Evolutionary conservation across 768 basidiomycete genomes (phyloP).

Genomic region (Bullera alba): DNA sequence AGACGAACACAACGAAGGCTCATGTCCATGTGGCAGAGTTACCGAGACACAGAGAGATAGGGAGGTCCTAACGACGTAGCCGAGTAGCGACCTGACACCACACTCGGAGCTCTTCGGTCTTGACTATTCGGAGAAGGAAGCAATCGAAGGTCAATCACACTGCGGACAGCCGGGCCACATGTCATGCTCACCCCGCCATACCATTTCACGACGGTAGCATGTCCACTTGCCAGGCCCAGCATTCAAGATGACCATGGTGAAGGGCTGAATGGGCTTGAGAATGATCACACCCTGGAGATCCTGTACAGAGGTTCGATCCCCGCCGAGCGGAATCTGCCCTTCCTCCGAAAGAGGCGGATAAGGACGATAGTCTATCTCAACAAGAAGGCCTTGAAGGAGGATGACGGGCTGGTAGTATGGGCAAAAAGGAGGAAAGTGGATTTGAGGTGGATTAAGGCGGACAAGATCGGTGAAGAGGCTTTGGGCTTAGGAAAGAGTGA

Average conservation of each 20-base stretch:
- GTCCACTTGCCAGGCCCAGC: background rate
- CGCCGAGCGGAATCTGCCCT: conserved; percentile 23
- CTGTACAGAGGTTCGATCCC: conserved; percentile 36
- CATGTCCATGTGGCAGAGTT: background rate
- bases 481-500: conserved; percentile 34
- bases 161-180: no score
- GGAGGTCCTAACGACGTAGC: background rate
- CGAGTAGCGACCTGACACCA: no score
- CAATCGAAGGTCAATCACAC: no score
- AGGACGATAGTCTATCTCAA: conserved; percentile 21
- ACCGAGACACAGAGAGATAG: background rate
- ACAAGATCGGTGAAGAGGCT: conserved; percentile 31
- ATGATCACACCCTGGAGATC: conserved; percentile 5
- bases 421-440: conserved; percentile 16
- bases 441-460: conserved; percentile 35
- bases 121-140: no score
- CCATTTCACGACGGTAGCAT: conserved; percentile 31
- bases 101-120: no score
- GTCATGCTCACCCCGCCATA: conserved; percentile 36
- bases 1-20: no score
- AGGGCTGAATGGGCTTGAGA: background rate
- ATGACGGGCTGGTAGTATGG: conserved; percentile 17
- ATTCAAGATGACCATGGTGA: background rate
- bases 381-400: conserved; percentile 23
- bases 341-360: conserved; percentile 16